Evolutionary conservation across 75 land plant genomes (phyloP).

Genomic region (Larix kaempferi): DNA sequence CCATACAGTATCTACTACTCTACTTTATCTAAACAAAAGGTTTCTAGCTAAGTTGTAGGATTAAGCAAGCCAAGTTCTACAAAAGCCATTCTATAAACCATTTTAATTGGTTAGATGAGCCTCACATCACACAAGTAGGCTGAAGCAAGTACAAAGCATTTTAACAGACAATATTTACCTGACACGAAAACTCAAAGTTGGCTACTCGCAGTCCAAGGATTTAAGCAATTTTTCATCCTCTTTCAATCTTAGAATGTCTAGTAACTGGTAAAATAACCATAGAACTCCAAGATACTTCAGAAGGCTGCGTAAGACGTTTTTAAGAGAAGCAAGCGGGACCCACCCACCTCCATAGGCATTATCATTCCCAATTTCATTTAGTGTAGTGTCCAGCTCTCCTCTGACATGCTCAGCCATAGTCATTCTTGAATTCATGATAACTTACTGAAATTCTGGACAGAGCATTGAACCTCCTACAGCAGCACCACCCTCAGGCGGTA

Average conservation of each 20-base stretch:
- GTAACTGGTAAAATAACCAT: conserved; percentile 97
- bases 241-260: conserved; percentile 76
- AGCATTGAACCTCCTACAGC: conserved; percentile 87
- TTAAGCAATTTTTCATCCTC: conserved; percentile 84
- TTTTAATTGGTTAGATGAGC: background rate
- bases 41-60: too few species aligned
- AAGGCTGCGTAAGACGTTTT: conserved; percentile 88
- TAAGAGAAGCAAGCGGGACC: conserved; percentile 96
- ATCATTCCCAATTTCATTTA: conserved; percentile 96
- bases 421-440: conserved; percentile 73
- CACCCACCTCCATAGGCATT: conserved; percentile 99
- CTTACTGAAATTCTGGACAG: conserved; percentile 97
- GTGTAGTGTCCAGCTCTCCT: conserved; percentile 88
- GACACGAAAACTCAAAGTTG: conserved; percentile 93
- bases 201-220: conserved; percentile 90
- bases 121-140: background rate
- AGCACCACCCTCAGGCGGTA: conserved; percentile 84
- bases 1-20: background rate
- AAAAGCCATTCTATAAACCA: background rate
- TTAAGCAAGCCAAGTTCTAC: background rate
- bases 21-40: background rate
- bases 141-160: background rate
- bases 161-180: conserved; percentile 50
- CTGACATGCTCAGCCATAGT: conserved; percentile 66
- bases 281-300: conserved; percentile 94